Conservation (phyloP, 768 basidiomycete genomes). For the Polyporus arcularius region DNA sequence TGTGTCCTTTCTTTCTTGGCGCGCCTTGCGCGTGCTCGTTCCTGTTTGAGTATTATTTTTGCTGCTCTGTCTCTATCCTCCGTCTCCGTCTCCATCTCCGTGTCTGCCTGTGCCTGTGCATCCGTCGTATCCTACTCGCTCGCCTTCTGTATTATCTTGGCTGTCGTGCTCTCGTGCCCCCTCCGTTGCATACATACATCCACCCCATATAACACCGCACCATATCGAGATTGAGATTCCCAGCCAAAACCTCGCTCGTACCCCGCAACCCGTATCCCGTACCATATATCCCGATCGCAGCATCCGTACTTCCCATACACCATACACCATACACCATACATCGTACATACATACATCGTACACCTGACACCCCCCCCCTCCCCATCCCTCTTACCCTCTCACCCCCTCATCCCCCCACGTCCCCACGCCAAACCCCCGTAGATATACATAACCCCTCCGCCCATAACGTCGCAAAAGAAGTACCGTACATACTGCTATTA, state of each 20-base stretch:
- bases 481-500: constrained; percentile 19
- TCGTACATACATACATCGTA: not conserved
- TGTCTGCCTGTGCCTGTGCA: not conserved
- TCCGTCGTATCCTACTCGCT: constrained; percentile 19
- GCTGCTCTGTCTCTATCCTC: not conserved
- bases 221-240: too few relatives aligned
- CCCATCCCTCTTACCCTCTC: too few relatives aligned
- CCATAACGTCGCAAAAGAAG: not conserved
- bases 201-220: not conserved
- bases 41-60: not conserved
- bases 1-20: not conserved
- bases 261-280: not conserved
- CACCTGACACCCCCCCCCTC: too few relatives aligned
- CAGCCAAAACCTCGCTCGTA: not conserved
- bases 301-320: constrained; percentile 6
- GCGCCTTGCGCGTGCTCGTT: not conserved
- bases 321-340: constrained; percentile 10
- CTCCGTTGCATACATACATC: constrained; percentile 5
- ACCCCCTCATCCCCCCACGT: too few relatives aligned
- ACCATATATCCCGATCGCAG: constrained; percentile 10
- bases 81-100: not conserved
- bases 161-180: constrained; percentile 20
- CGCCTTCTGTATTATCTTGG: constrained; percentile 19
- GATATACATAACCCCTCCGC: too few relatives aligned
- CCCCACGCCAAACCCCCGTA: not conserved